These are phyloP conservation scores for Colletotrichum tamarilloi DNA, from an alignment of 2,329 filamentous ascomycete genomes.

Conservation along the genomic window DNA sequence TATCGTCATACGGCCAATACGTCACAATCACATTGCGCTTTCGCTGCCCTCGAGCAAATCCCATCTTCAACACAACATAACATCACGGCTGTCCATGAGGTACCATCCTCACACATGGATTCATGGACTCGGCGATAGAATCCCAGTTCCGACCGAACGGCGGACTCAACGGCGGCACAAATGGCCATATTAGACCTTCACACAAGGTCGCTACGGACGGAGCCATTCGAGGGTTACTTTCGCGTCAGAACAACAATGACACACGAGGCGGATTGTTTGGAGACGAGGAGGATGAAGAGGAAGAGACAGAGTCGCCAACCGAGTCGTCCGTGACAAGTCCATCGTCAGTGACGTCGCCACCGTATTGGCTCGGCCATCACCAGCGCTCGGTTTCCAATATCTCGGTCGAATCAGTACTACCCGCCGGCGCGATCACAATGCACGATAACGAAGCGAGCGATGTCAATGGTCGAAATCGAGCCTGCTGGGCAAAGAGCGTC, in stretches of 20 bases:
- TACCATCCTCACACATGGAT: slow-evolving; percentile 34
- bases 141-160: slow-evolving; percentile 32
- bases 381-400: slow-evolving; percentile 51
- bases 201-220: slow-evolving; percentile 19
- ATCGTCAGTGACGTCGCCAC: slow-evolving; percentile 50
- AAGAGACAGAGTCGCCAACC: slow-evolving; percentile 23
- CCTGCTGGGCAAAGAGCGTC: slow-evolving; percentile 74
- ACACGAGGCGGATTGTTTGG: slow-evolving; percentile 24
- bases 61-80: slow-evolving; percentile 1
- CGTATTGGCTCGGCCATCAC: slow-evolving; percentile 56
- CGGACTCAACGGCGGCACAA: slow-evolving; percentile 19
- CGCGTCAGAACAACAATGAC: slow-evolving; percentile 28
- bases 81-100: slow-evolving; percentile 25
- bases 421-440: slow-evolving; percentile 67
- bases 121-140: slow-evolving; percentile 36
- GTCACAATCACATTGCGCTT: slow-evolving; percentile 13
- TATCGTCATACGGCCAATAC: slow-evolving; percentile 27
- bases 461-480: slow-evolving; percentile 62
- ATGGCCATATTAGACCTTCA: slow-evolving; percentile 16
- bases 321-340: slow-evolving; percentile 31
- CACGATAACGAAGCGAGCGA: slow-evolving; percentile 70
- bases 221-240: slow-evolving; percentile 17
- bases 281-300: slow-evolving; percentile 23
- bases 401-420: slow-evolving; percentile 62
- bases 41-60: neutral